Conservation (phyloP, 2,329 filamentous ascomycete species). For the Arachnomyces sp. region DNA sequence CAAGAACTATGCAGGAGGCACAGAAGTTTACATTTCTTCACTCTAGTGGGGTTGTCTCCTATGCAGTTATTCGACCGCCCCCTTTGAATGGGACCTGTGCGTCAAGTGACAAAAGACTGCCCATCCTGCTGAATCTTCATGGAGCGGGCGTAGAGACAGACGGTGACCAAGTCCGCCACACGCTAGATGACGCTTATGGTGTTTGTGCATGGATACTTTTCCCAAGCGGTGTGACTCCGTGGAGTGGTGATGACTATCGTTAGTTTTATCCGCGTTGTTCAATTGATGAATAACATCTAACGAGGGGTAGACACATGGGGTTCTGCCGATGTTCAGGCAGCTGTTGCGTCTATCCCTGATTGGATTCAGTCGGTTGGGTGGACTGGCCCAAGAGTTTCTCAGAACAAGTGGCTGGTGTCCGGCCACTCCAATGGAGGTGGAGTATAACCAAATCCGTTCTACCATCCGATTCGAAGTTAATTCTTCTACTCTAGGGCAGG, state of each 20-base stretch:
- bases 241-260: conserved; percentile 57
- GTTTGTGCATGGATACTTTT: conserved; percentile 50
- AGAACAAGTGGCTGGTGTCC: conserved; percentile 44
- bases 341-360: conserved; percentile 39
- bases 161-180: conserved; percentile 37
- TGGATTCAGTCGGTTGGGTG: conserved; percentile 47
- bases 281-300: neutral
- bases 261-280: conserved; percentile 15
- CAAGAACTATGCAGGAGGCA: conserved; percentile 29
- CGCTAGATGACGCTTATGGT: conserved; percentile 44
- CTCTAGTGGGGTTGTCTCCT: conserved; percentile 48
- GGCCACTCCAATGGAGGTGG: conserved; percentile 54
- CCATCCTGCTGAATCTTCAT: conserved; percentile 47
- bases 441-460: conserved; percentile 4
- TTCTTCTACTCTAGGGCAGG: conserved; percentile 37
- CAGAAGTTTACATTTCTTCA: conserved; percentile 51
- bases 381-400: conserved; percentile 40
- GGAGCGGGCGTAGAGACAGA: conserved; percentile 52
- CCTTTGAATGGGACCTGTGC: conserved; percentile 31
- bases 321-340: conserved; percentile 48
- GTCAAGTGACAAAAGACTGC: conserved; percentile 24
- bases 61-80: conserved; percentile 51
- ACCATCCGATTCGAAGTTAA: neutral
- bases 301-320: conserved; percentile 43
- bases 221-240: conserved; percentile 50